Base-by-base conservation (phyloP, 208 protist genomes). In the Crithidia bombi region DNA sequence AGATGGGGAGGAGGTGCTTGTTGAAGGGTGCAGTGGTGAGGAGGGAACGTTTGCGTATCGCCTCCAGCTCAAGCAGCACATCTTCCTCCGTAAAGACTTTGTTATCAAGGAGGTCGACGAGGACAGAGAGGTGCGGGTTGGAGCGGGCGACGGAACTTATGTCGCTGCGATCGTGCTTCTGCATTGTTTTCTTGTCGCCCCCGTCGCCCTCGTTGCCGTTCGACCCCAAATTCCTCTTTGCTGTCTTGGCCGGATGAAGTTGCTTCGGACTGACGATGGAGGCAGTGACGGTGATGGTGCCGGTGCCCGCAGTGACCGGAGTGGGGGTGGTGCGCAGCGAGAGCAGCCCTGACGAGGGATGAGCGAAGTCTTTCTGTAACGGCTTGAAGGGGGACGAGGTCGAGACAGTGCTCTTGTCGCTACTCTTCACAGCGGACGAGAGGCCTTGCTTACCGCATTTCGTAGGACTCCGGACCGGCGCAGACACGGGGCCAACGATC, bases 1-100 rank as follows among this genome's bases (percentile, higher is more conserved):
- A 66, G 47, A 81, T 85, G 52, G 79, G 79, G 1, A 85, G 65
- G 1, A 85, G 61, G 46, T 73, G 70, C 55, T 39, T 47, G 54
- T 81, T 80, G 79, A 85, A 85, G 5, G 79, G 79, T n/a, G 74
- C 73, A 4, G 79, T 75, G 46, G 79, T 81, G 54, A 61, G 68
- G 10, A 85, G 65, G 14, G 75, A 49, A 25, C 79, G 79, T 56
- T 85, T 74, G 35, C 79, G 79, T n/a, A 81, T 75, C n/a, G 79
- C 79, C 62, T 85, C 79, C 46, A 85, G 43, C 56, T 85, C 79
- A 1, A 85, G 67, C 25, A 85, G 55, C 12, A 85, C 66, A 0
- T 81, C 69, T 49, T 85, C 79, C 66, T 85, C 79, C 0, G 79
- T 78, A 64, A 85, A 85, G 9, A 68, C 56, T 50, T 80, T 80